Evolutionary conservation across 108 stramenopile genomes (phyloP).

Genomic region (Fistulifera pelliculosa): DNA sequence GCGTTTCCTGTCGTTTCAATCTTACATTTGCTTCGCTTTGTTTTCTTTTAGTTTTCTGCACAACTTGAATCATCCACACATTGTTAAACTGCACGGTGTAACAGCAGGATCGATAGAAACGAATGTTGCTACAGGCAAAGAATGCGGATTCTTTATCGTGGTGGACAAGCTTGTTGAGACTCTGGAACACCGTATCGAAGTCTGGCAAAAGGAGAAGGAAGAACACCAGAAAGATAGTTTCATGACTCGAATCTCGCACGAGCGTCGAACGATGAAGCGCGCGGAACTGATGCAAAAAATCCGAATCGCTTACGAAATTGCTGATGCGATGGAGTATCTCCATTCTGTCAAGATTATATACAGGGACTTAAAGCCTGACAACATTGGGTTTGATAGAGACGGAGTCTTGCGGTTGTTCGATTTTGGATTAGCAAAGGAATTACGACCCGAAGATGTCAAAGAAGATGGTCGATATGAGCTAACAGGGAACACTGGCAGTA

Average conservation of each 20-base stretch:
- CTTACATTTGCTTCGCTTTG: too few relatives aligned
- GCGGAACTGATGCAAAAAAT: slow-evolving; percentile 18
- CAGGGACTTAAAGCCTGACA: slow-evolving; percentile 64
- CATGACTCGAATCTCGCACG: neutral
- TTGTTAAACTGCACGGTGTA: slow-evolving; percentile 52
- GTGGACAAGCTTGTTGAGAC: slow-evolving; percentile 55
- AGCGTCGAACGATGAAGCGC: neutral
- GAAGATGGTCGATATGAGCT: slow-evolving; percentile 38
- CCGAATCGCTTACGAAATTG: slow-evolving; percentile 31
- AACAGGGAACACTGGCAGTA: slow-evolving; percentile 50
- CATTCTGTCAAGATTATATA: slow-evolving; percentile 38
- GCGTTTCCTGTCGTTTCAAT: too few relatives aligned
- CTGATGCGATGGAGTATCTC: slow-evolving; percentile 47
- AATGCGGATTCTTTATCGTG: slow-evolving; percentile 56
- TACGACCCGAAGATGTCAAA: slow-evolving; percentile 19
- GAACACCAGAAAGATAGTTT: slow-evolving; percentile 5
- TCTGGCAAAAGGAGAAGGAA: slow-evolving; percentile 11
- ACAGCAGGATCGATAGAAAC: slow-evolving; percentile 37
- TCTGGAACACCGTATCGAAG: slow-evolving; percentile 40
- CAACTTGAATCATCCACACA: slow-evolving; percentile 51
- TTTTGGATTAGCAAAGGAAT: slow-evolving; percentile 64
- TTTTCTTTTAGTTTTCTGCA: slow-evolving; percentile 29
- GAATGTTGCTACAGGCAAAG: slow-evolving; percentile 20
- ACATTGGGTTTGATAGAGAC: slow-evolving; percentile 37
- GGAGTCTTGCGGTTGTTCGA: slow-evolving; percentile 42